A percentile compares a stretch with the other conserved stretches of the same genome.
Conservation (phyloP, 2,329 filamentous ascomycete species). For the Raffaelea arxii region DNA sequence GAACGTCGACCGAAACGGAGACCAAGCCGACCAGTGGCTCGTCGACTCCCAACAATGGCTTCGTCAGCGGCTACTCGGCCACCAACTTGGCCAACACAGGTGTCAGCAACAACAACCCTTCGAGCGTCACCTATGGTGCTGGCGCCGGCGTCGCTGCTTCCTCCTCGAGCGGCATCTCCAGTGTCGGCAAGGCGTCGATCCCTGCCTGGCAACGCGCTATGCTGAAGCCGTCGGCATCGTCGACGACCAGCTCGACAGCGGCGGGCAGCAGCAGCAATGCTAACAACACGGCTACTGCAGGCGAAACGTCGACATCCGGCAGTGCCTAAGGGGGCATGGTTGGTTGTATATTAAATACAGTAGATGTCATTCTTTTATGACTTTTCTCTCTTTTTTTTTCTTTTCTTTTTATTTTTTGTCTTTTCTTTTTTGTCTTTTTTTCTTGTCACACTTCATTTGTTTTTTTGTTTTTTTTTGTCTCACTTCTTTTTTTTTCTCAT, state of each 20-base stretch:
- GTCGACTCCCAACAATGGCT: constrained; percentile 6
- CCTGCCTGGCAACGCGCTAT: constrained; percentile 73
- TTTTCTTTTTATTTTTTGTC: not conserved
- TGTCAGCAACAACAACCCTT: not conserved
- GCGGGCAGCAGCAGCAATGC: constrained; percentile 1
- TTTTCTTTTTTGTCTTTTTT: not conserved
- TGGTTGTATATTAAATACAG: not conserved
- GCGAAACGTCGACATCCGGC: not conserved
- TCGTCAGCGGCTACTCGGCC: constrained; percentile 5
- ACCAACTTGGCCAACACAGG: constrained; percentile 6
- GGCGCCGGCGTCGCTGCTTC: constrained; percentile 19
- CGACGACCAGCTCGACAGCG: not conserved
- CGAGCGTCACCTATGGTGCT: not conserved
- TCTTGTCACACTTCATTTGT: constrained; percentile 18
- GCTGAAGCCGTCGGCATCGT: constrained; percentile 51
- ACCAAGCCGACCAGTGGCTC: constrained; percentile 7
- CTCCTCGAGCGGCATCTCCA: constrained; percentile 35
- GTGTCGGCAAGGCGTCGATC: constrained; percentile 55
- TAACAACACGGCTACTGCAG: constrained; percentile 1
- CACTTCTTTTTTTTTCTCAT: not conserved
- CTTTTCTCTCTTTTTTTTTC: not conserved
- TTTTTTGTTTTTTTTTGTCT: not conserved
- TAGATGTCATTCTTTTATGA: not conserved
- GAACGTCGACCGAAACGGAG: no score
- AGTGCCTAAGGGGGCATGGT: constrained; percentile 2